Evolutionary conservation across 192 early-diverging fungal genomes (phyloP).

Genomic region (Phycomyces nitens): DNA sequence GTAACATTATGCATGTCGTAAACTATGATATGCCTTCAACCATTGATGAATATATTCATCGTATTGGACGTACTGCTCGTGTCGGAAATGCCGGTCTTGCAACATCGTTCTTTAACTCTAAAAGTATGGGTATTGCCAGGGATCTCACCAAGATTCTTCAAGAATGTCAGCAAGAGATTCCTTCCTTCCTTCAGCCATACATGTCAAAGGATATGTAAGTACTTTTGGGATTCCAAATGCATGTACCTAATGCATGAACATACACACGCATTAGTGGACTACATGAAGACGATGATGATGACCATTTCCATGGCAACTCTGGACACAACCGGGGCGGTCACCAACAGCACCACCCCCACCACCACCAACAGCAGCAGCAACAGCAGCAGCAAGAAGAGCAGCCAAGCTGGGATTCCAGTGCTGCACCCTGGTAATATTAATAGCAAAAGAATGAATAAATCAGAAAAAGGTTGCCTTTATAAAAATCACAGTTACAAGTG

Average conservation of each 20-base stretch:
- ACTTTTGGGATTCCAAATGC: too few relatives aligned
- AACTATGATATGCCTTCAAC: constrained; percentile 79
- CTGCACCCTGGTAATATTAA: not conserved
- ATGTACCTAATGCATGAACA: too few relatives aligned
- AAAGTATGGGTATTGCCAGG: constrained; percentile 35
- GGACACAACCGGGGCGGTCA: not conserved
- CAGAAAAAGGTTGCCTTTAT: too few relatives aligned
- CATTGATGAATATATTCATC: constrained; percentile 90
- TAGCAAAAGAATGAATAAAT: too few relatives aligned
- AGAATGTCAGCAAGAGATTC: constrained; percentile 58
- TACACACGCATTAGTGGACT: too few relatives aligned
- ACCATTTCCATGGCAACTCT: not conserved
- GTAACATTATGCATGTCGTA: constrained; percentile 86
- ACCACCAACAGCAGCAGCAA: not conserved
- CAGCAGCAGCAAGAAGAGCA: not conserved
- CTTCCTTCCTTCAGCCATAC: constrained; percentile 46
- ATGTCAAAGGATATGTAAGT: constrained; percentile 31
- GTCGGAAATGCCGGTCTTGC: constrained; percentile 81
- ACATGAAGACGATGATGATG: not conserved
- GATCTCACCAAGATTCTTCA: constrained; percentile 49
- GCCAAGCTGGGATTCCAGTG: not conserved
- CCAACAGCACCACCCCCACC: not conserved
- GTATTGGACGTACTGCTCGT: constrained; percentile 94
- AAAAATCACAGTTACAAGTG: too few relatives aligned
- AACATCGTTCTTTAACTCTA: constrained; percentile 51